phyloP scores from a whole-genome alignment of 164 flowering plant genomes.

The Saururus chinensis region DNA sequence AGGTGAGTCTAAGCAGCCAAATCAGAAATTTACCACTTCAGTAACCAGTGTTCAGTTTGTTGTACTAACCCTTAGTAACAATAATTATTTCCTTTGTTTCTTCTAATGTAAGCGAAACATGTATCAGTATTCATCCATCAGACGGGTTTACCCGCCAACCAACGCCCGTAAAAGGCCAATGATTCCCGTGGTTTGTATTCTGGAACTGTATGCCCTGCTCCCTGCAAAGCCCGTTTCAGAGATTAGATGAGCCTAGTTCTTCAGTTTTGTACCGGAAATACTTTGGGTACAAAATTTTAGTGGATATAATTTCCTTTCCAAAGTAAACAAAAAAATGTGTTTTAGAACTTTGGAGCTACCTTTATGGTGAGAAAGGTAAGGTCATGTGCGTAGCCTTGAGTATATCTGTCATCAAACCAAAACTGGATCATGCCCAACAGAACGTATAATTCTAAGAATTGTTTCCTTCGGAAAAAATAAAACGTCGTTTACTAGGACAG shows the following conservation, averaged over 20 bases:
- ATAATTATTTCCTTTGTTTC: neutral
- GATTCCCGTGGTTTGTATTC: constrained; percentile 81
- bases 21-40: neutral
- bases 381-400: constrained; percentile 68
- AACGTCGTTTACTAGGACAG: too few species aligned
- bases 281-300: too few species aligned
- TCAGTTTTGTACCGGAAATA: neutral
- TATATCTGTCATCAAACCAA: constrained; percentile 32
- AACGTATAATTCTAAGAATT: too few species aligned
- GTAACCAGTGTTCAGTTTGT: neutral
- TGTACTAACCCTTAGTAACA: neutral
- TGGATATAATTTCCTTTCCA: too few species aligned
- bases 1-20: neutral
- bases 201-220: constrained; percentile 83
- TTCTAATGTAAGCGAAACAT: neutral
- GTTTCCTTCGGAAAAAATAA: too few species aligned
- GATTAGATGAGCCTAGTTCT: neutral
- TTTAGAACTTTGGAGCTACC: constrained; percentile 19
- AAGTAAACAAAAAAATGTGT: neutral
- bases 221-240: constrained; percentile 27
- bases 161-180: constrained; percentile 50
- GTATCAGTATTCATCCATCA: neutral
- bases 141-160: constrained; percentile 36
- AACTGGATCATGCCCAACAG: too few species aligned
- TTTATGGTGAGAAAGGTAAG: constrained; percentile 82